phyloP scores from a whole-genome alignment of 768 basidiomycete genomes.

The Sarcomyxa edulis region DNA sequence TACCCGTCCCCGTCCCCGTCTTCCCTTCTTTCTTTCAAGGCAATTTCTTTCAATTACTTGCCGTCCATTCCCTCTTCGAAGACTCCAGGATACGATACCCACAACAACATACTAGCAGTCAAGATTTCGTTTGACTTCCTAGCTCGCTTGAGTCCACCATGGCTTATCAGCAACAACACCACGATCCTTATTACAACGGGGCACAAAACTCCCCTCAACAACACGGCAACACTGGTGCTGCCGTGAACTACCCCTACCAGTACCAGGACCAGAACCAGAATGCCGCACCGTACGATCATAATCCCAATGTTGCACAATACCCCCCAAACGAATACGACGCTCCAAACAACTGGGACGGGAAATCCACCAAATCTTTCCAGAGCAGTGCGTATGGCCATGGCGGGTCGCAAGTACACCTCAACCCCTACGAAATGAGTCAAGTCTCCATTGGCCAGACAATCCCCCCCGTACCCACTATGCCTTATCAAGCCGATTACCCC shows the following conservation, averaged over 20 bases:
- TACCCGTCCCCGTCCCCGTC: background rate
- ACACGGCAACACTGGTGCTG: conserved; percentile 22
- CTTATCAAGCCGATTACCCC: conserved; percentile 31
- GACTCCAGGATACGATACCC: conserved; percentile 1
- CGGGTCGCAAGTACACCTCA: conserved; percentile 74
- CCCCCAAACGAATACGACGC: conserved; percentile 39
- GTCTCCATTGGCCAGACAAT: conserved; percentile 25
- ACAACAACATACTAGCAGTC: conserved; percentile 4
- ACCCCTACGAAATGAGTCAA: conserved; percentile 59
- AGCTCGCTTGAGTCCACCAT: conserved; percentile 25
- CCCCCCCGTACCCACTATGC: conserved; percentile 53
- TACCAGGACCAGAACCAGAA: conserved; percentile 12
- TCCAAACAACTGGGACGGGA: conserved; percentile 40
- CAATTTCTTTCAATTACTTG: conserved; percentile 8
- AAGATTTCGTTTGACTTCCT: conserved; percentile 8
- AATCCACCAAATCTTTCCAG: conserved; percentile 56
- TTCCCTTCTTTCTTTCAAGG: conserved; percentile 8
- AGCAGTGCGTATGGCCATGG: conserved; percentile 60
- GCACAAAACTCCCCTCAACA: conserved; percentile 23
- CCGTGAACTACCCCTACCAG: conserved; percentile 30
- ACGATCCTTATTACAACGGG: conserved; percentile 49
- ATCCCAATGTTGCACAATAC: conserved; percentile 5
- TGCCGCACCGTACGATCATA: background rate
- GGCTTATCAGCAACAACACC: conserved; percentile 50
- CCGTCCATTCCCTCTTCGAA: conserved; percentile 19